These are phyloP conservation scores for Nitzschia palea DNA, from an alignment of 108 stramenopile genomes.

Conservation along the genomic window DNA sequence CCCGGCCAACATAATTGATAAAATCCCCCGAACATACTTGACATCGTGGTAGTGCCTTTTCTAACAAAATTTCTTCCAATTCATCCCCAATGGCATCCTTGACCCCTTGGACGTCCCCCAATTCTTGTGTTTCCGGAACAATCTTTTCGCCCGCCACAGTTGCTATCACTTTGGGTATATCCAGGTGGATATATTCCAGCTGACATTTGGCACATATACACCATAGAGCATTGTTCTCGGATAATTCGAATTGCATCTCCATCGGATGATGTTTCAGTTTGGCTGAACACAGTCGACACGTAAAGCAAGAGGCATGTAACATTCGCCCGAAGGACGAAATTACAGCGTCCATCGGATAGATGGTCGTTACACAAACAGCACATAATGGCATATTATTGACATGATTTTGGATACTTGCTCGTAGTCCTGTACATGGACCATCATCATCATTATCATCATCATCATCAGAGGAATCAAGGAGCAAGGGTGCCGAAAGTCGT, in stretches of 20 bases:
- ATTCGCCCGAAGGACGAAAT: neutral
- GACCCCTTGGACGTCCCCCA: constrained; percentile 14
- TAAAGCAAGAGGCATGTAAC: constrained; percentile 2
- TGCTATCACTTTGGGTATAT: neutral
- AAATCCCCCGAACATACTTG: constrained; percentile 3
- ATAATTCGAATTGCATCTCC: neutral
- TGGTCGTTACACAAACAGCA: neutral
- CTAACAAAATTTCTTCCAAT: constrained; percentile 4
- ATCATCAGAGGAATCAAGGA: neutral
- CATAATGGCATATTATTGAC: neutral
- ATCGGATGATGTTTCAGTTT: constrained; percentile 1
- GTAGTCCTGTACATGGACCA: neutral
- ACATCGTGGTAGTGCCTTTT: constrained; percentile 2
- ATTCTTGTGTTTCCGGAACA: neutral
- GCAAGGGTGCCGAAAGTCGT: neutral
- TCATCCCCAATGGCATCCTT: constrained; percentile 9
- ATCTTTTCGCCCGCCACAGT: constrained; percentile 4
- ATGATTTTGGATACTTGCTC: neutral
- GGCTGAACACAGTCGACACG: neutral
- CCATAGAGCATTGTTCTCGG: neutral
- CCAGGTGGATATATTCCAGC: neutral
- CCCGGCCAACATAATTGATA: neutral
- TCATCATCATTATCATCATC: neutral
- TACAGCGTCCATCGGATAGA: constrained; percentile 4
- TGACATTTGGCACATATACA: constrained; percentile 2